A percentile compares a stretch with the other conserved stretches of the same genome.
Evolutionary conservation across 768 basidiomycete species (phyloP).

Genomic region (Leccinellum rugosiceps): DNA sequence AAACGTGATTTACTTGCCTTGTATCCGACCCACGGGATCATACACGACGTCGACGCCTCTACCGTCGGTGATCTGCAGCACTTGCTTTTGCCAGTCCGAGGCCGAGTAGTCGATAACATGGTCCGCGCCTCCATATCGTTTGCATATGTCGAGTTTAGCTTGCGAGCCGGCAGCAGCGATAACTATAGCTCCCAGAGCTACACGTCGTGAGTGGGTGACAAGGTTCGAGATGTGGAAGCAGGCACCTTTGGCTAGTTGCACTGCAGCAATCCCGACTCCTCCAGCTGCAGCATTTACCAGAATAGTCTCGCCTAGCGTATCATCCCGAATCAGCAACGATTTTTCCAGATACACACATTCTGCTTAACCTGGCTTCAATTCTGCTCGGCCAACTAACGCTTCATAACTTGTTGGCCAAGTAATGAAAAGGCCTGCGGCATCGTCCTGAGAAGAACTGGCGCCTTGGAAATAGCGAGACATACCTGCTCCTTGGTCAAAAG

Average conservation of each 20-base stretch:
- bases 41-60: slow-evolving; percentile 86
- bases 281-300: slow-evolving; percentile 95
- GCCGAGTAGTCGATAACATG: slow-evolving; percentile 75
- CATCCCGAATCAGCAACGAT: slow-evolving; percentile 5
- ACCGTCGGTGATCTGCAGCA: slow-evolving; percentile 76
- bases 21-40: slow-evolving; percentile 82
- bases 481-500: slow-evolving; percentile 86
- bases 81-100: slow-evolving; percentile 86
- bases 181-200: slow-evolving; percentile 88
- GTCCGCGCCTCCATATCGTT: slow-evolving; percentile 78
- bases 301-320: slow-evolving; percentile 73
- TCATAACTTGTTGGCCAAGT: slow-evolving; percentile 95
- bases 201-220: neutral
- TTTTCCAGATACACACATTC: neutral
- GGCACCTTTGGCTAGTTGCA: slow-evolving; percentile 88
- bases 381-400: slow-evolving; percentile 80
- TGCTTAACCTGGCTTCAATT: slow-evolving; percentile 67
- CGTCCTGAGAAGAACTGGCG: neutral
- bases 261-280: slow-evolving; percentile 88
- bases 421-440: slow-evolving; percentile 61
- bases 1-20: slow-evolving; percentile 38
- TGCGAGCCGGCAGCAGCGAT: slow-evolving; percentile 88
- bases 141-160: slow-evolving; percentile 77
- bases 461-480: slow-evolving; percentile 17
- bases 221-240: neutral